Evolutionary conservation across 768 basidiomycete genomes (phyloP).

Genomic region (Trametes cingulata): DNA sequence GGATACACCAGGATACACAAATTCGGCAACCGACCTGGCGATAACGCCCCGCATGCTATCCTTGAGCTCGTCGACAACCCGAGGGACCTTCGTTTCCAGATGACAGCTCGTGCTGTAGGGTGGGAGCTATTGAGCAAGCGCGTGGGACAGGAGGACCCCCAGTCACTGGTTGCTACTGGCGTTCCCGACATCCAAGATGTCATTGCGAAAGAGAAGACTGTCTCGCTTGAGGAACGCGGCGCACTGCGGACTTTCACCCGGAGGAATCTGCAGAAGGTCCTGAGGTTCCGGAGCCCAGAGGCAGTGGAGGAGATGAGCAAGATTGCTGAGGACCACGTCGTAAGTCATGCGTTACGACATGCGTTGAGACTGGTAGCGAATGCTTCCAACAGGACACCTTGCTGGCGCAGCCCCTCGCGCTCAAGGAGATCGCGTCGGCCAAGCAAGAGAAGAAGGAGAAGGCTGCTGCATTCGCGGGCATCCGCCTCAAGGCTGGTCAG

Average conservation of each 20-base stretch:
- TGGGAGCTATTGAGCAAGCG: conserved; percentile 72
- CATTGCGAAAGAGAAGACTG: conserved; percentile 49
- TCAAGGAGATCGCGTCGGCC: conserved; percentile 46
- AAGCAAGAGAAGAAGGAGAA: conserved; percentile 37
- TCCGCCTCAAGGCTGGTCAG: conserved; percentile 48
- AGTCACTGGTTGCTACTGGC: conserved; percentile 53
- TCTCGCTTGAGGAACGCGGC: conserved; percentile 40
- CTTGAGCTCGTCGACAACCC: conserved; percentile 96
- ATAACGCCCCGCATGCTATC: conserved; percentile 91
- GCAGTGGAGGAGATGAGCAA: conserved; percentile 50
- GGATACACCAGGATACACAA: conserved; percentile 96
- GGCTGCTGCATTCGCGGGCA: conserved; percentile 22
- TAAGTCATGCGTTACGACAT: conserved; percentile 40
- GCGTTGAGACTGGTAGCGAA: neutral
- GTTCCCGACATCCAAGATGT: conserved; percentile 45
- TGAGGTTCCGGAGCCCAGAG: conserved; percentile 55
- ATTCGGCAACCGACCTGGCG: conserved; percentile 85
- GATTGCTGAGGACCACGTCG: conserved; percentile 67
- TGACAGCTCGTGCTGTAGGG: conserved; percentile 85
- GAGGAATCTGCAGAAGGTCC: conserved; percentile 73
- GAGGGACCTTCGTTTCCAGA: conserved; percentile 82
- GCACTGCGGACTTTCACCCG: conserved; percentile 64
- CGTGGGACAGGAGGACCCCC: conserved; percentile 46
- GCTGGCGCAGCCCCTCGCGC: conserved; percentile 62
- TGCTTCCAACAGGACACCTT: conserved; percentile 55